These are phyloP conservation scores for Cyberlindnera maritima DNA, from an alignment of 805 yeast genomes.

Conservation along the genomic window DNA sequence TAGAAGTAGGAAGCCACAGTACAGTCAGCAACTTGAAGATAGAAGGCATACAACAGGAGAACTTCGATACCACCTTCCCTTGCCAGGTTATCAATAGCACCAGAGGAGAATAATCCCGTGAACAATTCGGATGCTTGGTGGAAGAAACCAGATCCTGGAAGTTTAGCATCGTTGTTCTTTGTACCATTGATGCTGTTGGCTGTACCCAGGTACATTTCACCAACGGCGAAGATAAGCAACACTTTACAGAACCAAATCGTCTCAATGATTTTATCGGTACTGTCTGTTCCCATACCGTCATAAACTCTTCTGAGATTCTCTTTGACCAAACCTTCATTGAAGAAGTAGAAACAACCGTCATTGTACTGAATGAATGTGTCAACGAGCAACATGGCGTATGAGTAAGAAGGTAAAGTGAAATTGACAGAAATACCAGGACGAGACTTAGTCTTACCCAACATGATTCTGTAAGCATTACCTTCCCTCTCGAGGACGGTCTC, in stretches of 20 bases:
- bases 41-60: slow-evolving; percentile 69
- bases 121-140: slow-evolving; percentile 77
- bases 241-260: slow-evolving; percentile 82
- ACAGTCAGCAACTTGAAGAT: slow-evolving; percentile 80
- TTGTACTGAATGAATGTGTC: slow-evolving; percentile 77
- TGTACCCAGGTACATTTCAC: slow-evolving; percentile 81
- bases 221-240: slow-evolving; percentile 68
- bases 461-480: slow-evolving; percentile 72
- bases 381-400: slow-evolving; percentile 70
- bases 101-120: slow-evolving; percentile 73
- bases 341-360: slow-evolving; percentile 82
- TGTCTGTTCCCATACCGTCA: slow-evolving; percentile 37
- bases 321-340: slow-evolving; percentile 78
- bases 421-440: slow-evolving; percentile 68
- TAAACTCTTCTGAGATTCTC: slow-evolving; percentile 62
- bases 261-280: slow-evolving; percentile 57
- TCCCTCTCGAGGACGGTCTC: slow-evolving; percentile 69
- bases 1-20: slow-evolving; percentile 79
- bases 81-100: slow-evolving; percentile 75
- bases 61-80: slow-evolving; percentile 82
- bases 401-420: slow-evolving; percentile 71
- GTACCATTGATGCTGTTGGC: slow-evolving; percentile 59
- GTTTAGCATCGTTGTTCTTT: slow-evolving; percentile 38
- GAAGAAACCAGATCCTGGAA: slow-evolving; percentile 79
- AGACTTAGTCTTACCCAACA: slow-evolving; percentile 64